phyloP scores from a whole-genome alignment of 768 basidiomycete genomes.

The Tulasnella sp. region DNA sequence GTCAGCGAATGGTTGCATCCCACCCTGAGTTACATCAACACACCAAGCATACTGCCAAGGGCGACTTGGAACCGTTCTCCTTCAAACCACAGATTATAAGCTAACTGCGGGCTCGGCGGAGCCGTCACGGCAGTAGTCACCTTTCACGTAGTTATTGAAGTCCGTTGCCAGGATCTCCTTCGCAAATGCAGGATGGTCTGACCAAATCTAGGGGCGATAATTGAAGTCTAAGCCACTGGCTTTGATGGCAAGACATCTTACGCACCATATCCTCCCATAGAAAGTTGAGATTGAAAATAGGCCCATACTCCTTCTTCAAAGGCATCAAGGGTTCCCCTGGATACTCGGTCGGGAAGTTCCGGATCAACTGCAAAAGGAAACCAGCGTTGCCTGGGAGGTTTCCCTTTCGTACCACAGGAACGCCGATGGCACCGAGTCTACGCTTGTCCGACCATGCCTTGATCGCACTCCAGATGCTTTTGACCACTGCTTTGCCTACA shows the following conservation, averaged over 20 bases:
- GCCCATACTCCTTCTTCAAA: conserved; percentile 35
- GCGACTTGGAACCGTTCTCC: conserved; percentile 2
- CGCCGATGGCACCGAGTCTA: not conserved
- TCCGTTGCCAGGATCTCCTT: conserved; percentile 56
- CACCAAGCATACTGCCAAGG: conserved; percentile 1
- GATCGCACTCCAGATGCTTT: not conserved
- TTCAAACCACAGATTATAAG: not conserved
- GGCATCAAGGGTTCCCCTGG: conserved; percentile 35
- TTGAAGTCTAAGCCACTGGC: not conserved
- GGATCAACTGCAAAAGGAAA: not conserved
- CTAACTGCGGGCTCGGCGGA: not conserved
- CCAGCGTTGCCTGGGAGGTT: not conserved
- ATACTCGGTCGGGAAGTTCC: conserved; percentile 31
- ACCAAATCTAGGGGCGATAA: conserved; percentile 32
- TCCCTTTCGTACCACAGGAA: not conserved
- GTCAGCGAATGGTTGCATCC: not conserved
- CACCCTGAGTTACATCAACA: not conserved
- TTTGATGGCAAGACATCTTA: not conserved
- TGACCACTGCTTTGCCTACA: not conserved
- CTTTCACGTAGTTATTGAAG: conserved; percentile 59
- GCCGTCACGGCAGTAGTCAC: conserved; percentile 33
- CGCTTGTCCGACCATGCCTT: conserved; percentile 1
- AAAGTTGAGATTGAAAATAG: conserved; percentile 29
- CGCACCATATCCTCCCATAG: conserved; percentile 25
- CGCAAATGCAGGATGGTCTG: conserved; percentile 45